These are phyloP conservation scores for Heritiera fomes DNA, from an alignment of 345 rosid genomes.

Conservation along the genomic window DNA sequence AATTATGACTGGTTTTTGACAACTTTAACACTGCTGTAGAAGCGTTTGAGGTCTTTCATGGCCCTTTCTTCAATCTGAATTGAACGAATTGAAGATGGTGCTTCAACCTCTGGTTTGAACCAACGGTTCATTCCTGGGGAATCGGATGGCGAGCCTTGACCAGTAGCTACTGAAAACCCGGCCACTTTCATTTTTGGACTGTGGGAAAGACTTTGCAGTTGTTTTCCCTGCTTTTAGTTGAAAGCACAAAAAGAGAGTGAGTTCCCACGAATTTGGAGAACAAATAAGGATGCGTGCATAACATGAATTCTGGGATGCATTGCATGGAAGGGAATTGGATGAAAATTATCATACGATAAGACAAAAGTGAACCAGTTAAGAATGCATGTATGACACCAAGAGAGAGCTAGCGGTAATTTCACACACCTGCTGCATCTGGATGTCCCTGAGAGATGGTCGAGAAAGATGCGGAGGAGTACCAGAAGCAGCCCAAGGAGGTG, in stretches of 20 bases:
- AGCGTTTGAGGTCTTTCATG: constrained; percentile 88
- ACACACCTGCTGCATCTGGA: constrained; percentile 88
- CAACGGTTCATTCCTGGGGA: constrained; percentile 81
- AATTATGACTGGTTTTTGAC: constrained; percentile 56
- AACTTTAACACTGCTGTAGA: constrained; percentile 83
- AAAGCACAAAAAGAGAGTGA: background rate
- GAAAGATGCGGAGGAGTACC: constrained; percentile 68
- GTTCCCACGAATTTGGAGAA: background rate
- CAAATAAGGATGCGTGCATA: background rate
- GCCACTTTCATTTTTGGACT: constrained; percentile 76
- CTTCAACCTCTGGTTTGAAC: constrained; percentile 81
- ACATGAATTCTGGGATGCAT: background rate
- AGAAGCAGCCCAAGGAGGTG: constrained; percentile 92
- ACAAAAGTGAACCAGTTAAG: background rate
- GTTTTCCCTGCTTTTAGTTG: constrained; percentile 56
- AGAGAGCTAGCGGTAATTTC: background rate
- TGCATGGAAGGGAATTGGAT: background rate
- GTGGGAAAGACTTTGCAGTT: constrained; percentile 50
- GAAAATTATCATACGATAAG: background rate
- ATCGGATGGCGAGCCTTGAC: constrained; percentile 88
- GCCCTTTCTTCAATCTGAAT: constrained; percentile 97
- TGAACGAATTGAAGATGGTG: constrained; percentile 76
- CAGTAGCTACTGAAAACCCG: constrained; percentile 59
- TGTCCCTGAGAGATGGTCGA: constrained; percentile 88
- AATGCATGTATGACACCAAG: background rate